Base-by-base conservation (phyloP, 2,329 filamentous ascomycete species). In the Neoarthrinium moseri region DNA sequence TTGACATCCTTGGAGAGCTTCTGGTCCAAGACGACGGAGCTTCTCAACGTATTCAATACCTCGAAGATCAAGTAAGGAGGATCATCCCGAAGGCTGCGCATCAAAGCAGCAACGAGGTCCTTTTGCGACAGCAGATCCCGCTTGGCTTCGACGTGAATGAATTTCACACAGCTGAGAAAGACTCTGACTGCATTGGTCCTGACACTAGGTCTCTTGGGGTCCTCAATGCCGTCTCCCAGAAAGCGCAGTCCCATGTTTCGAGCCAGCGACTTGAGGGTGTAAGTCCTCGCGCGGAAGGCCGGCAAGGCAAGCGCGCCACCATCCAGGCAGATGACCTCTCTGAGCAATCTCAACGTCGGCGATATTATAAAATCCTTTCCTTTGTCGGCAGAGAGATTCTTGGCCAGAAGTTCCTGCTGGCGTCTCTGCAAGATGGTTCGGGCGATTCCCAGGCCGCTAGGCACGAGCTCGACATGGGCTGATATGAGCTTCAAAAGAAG, bases 341-440 rank as follows among this genome's bases (percentile, higher is more conserved):
- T 88, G 49, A 99, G 77, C 42, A 99, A 71, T 46, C 92, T 84
- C 48, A 99, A 71, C 20, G 88, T 91, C 1, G 94, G 92, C 3
- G 90, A 94, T 50, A 96, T 91, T 48, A 97, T 73, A 65, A 89
- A 90, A 30, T 91, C 90, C 61, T 95, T 96, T 38, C 83, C 78
- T 65, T 90, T 91, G 20, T 88, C 85, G 0, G 89, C 83, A 4
- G 88, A 86, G 15, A 97, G 70, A 49, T 89, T 90, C 49, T 85
- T 84, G 24, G 89, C 84, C 20, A 97, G 70, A 3, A 95, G 78
- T 56, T 91, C 89, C 51, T 91, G 75, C 55, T 96, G 89, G 21
- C 85, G 81, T 52, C 87, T 87, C 57, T 91, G 87, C 22, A 99
- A 70, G 33, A 97, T 71, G 13, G 89, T 89, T 54, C 89, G 87